These are phyloP conservation scores for Ambrosiella xylebori DNA, from an alignment of 2,329 filamentous ascomycete genomes.

Conservation along the genomic window DNA sequence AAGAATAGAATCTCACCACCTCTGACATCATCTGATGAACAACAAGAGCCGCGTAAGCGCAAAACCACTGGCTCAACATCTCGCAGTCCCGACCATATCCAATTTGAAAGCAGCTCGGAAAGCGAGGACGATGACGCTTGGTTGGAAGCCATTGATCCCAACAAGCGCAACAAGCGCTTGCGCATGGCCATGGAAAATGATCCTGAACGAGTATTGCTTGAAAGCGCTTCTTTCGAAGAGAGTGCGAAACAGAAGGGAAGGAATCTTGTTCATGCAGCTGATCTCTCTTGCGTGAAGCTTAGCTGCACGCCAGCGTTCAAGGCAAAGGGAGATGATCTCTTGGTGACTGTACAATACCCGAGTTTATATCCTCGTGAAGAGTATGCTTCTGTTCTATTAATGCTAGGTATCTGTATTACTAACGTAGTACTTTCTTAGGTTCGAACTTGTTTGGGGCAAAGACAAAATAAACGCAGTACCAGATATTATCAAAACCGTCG, in stretches of 20 bases:
- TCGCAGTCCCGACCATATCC: slow-evolving; percentile 30
- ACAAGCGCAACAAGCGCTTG: slow-evolving; percentile 27
- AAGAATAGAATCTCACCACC: slow-evolving; percentile 8
- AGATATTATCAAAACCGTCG: slow-evolving; percentile 54
- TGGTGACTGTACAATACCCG: slow-evolving; percentile 68
- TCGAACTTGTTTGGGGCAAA: slow-evolving; percentile 60
- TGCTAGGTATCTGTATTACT: slow-evolving; percentile 4
- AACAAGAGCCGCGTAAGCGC: slow-evolving; percentile 26
- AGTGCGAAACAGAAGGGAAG: slow-evolving; percentile 21
- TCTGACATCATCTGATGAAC: slow-evolving; percentile 8
- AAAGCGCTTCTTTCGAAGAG: slow-evolving; percentile 6
- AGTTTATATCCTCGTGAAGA: slow-evolving; percentile 52
- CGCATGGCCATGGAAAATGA: slow-evolving; percentile 10
- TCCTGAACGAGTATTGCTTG: slow-evolving; percentile 6
- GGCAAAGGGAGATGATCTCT: slow-evolving; percentile 34
- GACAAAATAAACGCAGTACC: slow-evolving; percentile 63
- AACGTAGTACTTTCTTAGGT: slow-evolving; percentile 25
- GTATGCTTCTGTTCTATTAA: slow-evolving; percentile 24
- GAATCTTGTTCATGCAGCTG: slow-evolving; percentile 39
- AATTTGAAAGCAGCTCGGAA: slow-evolving; percentile 34
- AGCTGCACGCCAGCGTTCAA: slow-evolving; percentile 35
- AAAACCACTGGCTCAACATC: slow-evolving; percentile 22
- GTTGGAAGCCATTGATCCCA: slow-evolving; percentile 27
- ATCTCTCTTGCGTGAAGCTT: slow-evolving; percentile 34
- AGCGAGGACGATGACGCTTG: slow-evolving; percentile 35